Base-by-base conservation (phyloP, 768 basidiomycete species). In the Holtermannia corniformis region DNA sequence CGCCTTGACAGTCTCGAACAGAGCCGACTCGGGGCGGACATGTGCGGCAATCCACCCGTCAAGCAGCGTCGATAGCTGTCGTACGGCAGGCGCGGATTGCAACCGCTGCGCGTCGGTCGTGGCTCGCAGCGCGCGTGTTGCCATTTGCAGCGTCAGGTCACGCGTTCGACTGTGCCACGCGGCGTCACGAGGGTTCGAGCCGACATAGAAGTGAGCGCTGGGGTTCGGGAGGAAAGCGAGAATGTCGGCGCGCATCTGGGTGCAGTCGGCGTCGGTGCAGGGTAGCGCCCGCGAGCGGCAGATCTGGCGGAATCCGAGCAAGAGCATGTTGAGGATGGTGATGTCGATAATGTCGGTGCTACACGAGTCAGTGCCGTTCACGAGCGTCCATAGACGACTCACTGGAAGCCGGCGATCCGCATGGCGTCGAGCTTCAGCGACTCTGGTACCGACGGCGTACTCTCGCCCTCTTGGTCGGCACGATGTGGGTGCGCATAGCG, bases 261-360 rank as follows among this genome's bases (percentile, higher is more conserved):
- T 25, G 19, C 20, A 23, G 44, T 51, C 42, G 14, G 42, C 53
- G 44, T 20, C 22, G 10, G 32, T 13, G 20, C 44, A 24, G n/a
- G 16, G 44, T 14, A 26, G 40, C 16, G 44, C 41, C 16, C 45
- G 23, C 11, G 45, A 28, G 43, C 59, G 48, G 50, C 32, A 41
- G 59, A 89, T 79, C 65, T 88, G 84, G 41, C 86, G 81, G 68
- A 82, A 88, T 20, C 89, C 80, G 63, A 90, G 75, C 28, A 87
- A 75, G 60, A 88, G 81, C 81, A 90, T 83, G 73, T 84, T 86
- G 47, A 87, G 72, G 43, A 83, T 80, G 19, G 81, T 80, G 41
- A 83, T 75, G 61, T 92, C 88, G 24, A 81, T 78, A 0, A 83
- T 82, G 55, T 93, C 90, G 41, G 80, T 75, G 59, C 79, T 79